These are phyloP conservation scores for Eucalyptus curtisii DNA, from an alignment of 345 rosid genomes.

Conservation along the genomic window DNA sequence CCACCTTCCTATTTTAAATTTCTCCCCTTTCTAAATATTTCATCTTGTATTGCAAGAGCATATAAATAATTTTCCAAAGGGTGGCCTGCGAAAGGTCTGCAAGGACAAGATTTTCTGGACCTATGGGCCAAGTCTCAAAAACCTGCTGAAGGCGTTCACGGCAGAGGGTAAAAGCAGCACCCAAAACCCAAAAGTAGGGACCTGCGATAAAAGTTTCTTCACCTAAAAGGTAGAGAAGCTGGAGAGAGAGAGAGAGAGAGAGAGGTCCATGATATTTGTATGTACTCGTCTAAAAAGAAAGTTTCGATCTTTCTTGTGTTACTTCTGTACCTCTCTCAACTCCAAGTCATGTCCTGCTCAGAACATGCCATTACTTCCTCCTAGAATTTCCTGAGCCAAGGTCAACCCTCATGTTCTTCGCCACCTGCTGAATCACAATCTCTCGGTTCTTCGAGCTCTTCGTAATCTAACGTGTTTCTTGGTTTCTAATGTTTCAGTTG, in stretches of 20 bases:
- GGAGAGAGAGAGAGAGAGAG: slow-evolving; percentile 15
- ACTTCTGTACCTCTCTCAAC: neutral
- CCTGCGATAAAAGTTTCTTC: slow-evolving; percentile 50
- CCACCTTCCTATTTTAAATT: slow-evolving; percentile 8
- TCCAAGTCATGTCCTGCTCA: neutral
- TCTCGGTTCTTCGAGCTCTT: neutral
- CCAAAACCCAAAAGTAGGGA: neutral
- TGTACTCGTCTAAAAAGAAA: neutral
- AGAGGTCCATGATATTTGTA: neutral
- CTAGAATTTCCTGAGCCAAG: neutral
- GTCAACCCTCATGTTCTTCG: neutral
- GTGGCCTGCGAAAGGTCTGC: neutral
- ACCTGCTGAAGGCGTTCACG: neutral
- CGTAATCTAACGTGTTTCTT: neutral
- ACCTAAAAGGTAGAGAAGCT: slow-evolving; percentile 34
- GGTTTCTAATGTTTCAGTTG: neutral
- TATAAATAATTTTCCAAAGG: neutral
- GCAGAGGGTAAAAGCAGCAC: slow-evolving; percentile 4
- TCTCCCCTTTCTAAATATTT: neutral
- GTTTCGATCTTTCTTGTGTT: neutral
- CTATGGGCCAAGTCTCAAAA: slow-evolving; percentile 5
- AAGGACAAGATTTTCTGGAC: slow-evolving; percentile 53
- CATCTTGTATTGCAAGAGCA: neutral
- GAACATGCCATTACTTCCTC: neutral
- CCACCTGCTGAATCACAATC: neutral